Evolutionary conservation across 495 filamentous ascomycete genomes (phyloP).

Genomic region (Diplogelasinospora grovesii): DNA sequence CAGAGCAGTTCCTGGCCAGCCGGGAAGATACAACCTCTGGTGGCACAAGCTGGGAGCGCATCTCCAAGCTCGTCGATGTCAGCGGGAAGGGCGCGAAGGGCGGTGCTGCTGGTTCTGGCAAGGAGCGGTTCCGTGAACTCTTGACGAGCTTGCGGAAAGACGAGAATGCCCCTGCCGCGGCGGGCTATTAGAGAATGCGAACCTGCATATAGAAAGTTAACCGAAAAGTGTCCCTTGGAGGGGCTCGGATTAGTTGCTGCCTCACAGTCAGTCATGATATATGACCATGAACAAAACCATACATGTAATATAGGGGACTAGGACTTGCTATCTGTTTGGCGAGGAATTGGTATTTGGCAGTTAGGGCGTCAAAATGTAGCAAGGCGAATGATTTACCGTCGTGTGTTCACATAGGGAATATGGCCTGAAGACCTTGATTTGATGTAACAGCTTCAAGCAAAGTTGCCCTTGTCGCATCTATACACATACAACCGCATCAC

Average conservation of each 20-base stretch:
- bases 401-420: not conserved
- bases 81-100: constrained; percentile 86
- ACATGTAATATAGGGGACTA: constrained; percentile 7
- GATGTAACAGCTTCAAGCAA: not conserved
- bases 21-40: constrained; percentile 88
- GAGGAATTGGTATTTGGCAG: constrained; percentile 2
- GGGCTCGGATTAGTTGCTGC: no score
- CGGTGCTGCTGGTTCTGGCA: constrained; percentile 79
- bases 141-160: constrained; percentile 86
- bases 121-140: constrained; percentile 91
- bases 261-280: no score
- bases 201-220: not conserved
- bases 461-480: constrained; percentile 2
- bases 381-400: constrained; percentile 4
- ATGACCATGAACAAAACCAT: not conserved
- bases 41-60: constrained; percentile 97
- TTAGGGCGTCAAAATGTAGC: constrained; percentile 3
- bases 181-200: constrained; percentile 35
- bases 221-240: no score
- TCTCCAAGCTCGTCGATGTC: constrained; percentile 91
- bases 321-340: not conserved
- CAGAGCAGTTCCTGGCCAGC: constrained; percentile 84
- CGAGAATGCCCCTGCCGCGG: constrained; percentile 85
- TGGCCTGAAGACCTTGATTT: not conserved
- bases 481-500: constrained; percentile 20